A percentile compares a stretch with the other conserved stretches of the same genome.
Evolutionary conservation across 805 yeast genomes (phyloP).

Genomic region (Saccharomyces eubayanus): DNA sequence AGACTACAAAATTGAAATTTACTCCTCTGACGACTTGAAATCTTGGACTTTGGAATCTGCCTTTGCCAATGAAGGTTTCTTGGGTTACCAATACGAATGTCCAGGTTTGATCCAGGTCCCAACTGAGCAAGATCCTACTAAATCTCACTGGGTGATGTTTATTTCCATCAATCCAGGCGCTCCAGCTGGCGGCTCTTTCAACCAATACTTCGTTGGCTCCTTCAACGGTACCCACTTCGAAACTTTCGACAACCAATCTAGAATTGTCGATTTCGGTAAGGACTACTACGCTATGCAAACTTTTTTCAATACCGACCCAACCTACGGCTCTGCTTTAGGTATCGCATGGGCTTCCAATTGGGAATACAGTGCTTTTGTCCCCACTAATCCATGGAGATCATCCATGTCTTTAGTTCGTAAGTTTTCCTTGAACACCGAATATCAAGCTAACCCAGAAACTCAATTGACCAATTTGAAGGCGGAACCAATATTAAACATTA

Average conservation of each 20-base stretch:
- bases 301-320: slow-evolving; percentile 23
- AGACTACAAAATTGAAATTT: slow-evolving; percentile 25
- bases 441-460: slow-evolving; percentile 21
- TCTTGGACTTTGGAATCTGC: slow-evolving; percentile 26
- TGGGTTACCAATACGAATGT: slow-evolving; percentile 37
- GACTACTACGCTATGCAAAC: slow-evolving; percentile 36
- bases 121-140: slow-evolving; percentile 10
- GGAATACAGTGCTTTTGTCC: slow-evolving; percentile 33
- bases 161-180: slow-evolving; percentile 37
- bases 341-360: slow-evolving; percentile 39
- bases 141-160: slow-evolving; percentile 30
- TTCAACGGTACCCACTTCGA: slow-evolving; percentile 34
- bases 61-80: slow-evolving; percentile 22
- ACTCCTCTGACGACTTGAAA: slow-evolving; percentile 22
- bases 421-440: slow-evolving; percentile 19
- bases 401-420: slow-evolving; percentile 32
- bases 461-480: slow-evolving; percentile 12
- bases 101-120: slow-evolving; percentile 33
- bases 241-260: slow-evolving; percentile 25
- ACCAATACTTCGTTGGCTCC: slow-evolving; percentile 36
- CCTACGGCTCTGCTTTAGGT: slow-evolving; percentile 26
- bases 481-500: slow-evolving; percentile 18
- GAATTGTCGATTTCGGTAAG: slow-evolving; percentile 32
- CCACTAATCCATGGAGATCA: slow-evolving; percentile 32
- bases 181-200: slow-evolving; percentile 35